These are phyloP conservation scores for Drechslera avenae DNA, from an alignment of 2,329 filamentous ascomycete genomes.

Conservation along the genomic window DNA sequence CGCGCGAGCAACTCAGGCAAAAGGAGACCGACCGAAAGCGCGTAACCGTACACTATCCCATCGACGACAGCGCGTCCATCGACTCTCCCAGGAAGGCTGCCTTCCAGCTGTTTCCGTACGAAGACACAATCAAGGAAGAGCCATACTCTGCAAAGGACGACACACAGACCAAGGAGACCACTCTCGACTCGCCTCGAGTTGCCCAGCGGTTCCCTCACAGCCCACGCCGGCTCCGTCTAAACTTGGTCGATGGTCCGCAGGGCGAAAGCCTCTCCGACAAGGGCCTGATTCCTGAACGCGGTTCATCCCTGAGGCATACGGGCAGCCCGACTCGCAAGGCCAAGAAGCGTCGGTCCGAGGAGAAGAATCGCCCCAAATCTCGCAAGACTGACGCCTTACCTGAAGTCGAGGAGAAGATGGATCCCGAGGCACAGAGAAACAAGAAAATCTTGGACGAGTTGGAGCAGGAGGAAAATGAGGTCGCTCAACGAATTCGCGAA, in stretches of 20 bases:
- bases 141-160: slow-evolving; percentile 26
- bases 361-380: slow-evolving; percentile 32
- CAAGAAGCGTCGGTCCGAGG: slow-evolving; percentile 31
- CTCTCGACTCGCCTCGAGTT: slow-evolving; percentile 36
- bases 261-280: slow-evolving; percentile 36
- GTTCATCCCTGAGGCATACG: slow-evolving; percentile 42
- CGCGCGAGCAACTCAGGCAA: slow-evolving; percentile 68
- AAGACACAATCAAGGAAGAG: slow-evolving; percentile 48
- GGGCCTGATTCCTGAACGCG: slow-evolving; percentile 41
- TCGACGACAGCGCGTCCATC: slow-evolving; percentile 46
- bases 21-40: slow-evolving; percentile 67
- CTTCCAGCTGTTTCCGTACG: slow-evolving; percentile 37
- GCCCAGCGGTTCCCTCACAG: slow-evolving; percentile 39
- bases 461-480: slow-evolving; percentile 58
- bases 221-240: slow-evolving; percentile 36
- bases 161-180: slow-evolving; percentile 5
- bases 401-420: slow-evolving; percentile 34
- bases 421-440: slow-evolving; percentile 29
- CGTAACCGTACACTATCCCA: slow-evolving; percentile 48
- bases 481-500: slow-evolving; percentile 63
- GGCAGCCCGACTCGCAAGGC: slow-evolving; percentile 42
- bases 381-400: slow-evolving; percentile 34
- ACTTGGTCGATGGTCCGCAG: slow-evolving; percentile 29
- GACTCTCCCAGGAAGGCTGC: slow-evolving; percentile 30
- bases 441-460: slow-evolving; percentile 41